phyloP scores from a whole-genome alignment of 257 asterid species.

The Mentha longifolia region DNA sequence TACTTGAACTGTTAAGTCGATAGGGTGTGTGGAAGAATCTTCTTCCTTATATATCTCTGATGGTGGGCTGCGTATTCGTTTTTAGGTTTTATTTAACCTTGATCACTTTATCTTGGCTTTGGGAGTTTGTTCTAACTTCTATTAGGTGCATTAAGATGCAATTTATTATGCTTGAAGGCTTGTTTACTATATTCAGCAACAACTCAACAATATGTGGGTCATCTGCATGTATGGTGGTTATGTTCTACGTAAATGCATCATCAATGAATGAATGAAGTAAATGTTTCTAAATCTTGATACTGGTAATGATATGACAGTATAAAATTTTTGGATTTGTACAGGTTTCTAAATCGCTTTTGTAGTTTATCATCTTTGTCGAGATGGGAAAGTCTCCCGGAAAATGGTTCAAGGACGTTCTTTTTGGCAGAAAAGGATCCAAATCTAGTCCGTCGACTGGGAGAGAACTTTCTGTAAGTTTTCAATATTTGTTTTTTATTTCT shows the following conservation, averaged over 20 bases:
- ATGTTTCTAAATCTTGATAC: not conserved
- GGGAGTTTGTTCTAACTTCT: not conserved
- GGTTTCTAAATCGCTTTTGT: constrained; percentile 18
- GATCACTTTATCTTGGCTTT: not conserved
- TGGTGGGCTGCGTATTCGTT: no score
- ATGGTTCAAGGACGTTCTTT: constrained; percentile 60
- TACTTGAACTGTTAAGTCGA: not conserved
- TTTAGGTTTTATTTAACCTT: no score
- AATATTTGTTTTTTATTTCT: no score
- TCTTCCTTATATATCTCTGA: not conserved
- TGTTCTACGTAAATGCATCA: not conserved
- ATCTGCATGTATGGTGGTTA: constrained; percentile 3
- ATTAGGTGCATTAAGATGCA: not conserved
- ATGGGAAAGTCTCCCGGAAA: constrained; percentile 82
- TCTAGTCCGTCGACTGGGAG: constrained; percentile 47
- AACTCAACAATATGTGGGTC: not conserved
- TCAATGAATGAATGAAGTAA: constrained; percentile 6
- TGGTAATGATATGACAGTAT: not conserved
- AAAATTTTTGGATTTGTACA: constrained; percentile 7
- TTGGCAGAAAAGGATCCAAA: constrained; percentile 54
- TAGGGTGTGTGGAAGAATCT: not conserved
- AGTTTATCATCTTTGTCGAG: not conserved
- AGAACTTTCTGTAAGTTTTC: constrained; percentile 36
- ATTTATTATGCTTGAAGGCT: not conserved
- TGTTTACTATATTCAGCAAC: constrained; percentile 4